Evolutionary conservation across 495 filamentous ascomycete genomes (phyloP), one percentile per base, ranked within the genome.

Genomic region (Penicillium soppii): DNA sequence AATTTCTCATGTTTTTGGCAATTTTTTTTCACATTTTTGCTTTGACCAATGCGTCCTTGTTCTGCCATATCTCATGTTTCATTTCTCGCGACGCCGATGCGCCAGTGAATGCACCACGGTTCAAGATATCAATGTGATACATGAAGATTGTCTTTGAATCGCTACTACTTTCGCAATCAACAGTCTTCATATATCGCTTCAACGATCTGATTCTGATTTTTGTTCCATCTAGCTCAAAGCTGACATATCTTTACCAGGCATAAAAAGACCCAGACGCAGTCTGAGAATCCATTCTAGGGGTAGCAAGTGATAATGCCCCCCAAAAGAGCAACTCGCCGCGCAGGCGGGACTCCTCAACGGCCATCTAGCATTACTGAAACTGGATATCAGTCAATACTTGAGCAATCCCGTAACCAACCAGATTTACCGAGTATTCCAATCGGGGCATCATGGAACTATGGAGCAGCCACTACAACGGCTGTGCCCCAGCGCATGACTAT

Each of bases 391-490:
- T 51, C 43, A 22, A 57, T 50, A 32, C 57, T 47, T 37, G 39
- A 49, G 4, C 37, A 21, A 40, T 22, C 21, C 33, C 36, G 19
- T 42, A 42, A 13, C 49, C 51, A 42, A 43, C 42, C 59, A 27
- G 49, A 29, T 32, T 43, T 72, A 22, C 67, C 69, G 0, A 50
- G 59, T 22, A 51, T 73, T 25, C 66, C 67, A 32, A 54, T 60
- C 15, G 58, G 59, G 30, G 56, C 56, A 20, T 70, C 70, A 4
- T 70, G 57, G 35, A 67, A 61, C 22, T 73, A 73, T 54, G 70
- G 70, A 37, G 62, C 67, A 19, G 50, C 57, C 17, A 47, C 59
- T 19, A 57, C 62, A 13, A 48, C 63, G 22, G 52, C 57, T 40
- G 52, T 72, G 21, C 68, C 70, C 7, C 51, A 50, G 43, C 51